Evolutionary conservation across 176 grass and related monocot species (phyloP).

Genomic region (Aegilops tauschii): DNA sequence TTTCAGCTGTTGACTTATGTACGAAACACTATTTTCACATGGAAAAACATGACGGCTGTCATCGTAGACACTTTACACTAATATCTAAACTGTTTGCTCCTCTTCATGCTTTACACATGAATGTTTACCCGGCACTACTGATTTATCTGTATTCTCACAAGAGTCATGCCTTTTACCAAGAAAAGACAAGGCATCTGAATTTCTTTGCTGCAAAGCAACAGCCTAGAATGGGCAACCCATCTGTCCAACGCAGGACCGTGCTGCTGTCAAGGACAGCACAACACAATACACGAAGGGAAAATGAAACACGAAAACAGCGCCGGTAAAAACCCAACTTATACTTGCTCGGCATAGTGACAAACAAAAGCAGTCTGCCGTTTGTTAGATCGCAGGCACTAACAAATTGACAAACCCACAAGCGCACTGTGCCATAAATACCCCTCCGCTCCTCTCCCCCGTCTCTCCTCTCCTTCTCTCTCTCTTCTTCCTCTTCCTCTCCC

Average conservation of each 20-base stretch:
- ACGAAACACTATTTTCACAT: too few species aligned
- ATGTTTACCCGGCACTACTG: not conserved
- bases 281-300: not conserved
- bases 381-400: constrained; percentile 16
- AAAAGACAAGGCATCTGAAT: not conserved
- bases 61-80: too few species aligned
- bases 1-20: too few species aligned
- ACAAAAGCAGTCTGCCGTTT: not conserved
- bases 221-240: not conserved
- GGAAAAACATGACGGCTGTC: too few species aligned
- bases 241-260: not conserved
- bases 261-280: constrained; percentile 2
- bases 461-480: not conserved
- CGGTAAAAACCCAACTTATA: not conserved
- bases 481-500: not conserved
- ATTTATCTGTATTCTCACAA: not conserved
- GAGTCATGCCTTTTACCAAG: not conserved
- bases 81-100: not conserved
- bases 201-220: constrained; percentile 1
- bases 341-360: constrained; percentile 16
- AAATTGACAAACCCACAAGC: constrained; percentile 1
- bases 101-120: not conserved
- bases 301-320: not conserved
- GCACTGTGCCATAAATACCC: constrained; percentile 54
- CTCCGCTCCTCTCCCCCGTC: not conserved